Evolutionary conservation across 2,329 filamentous ascomycete species (phyloP), one percentile per base, ranked within the genome.

Genomic region (Claviceps sp.): DNA sequence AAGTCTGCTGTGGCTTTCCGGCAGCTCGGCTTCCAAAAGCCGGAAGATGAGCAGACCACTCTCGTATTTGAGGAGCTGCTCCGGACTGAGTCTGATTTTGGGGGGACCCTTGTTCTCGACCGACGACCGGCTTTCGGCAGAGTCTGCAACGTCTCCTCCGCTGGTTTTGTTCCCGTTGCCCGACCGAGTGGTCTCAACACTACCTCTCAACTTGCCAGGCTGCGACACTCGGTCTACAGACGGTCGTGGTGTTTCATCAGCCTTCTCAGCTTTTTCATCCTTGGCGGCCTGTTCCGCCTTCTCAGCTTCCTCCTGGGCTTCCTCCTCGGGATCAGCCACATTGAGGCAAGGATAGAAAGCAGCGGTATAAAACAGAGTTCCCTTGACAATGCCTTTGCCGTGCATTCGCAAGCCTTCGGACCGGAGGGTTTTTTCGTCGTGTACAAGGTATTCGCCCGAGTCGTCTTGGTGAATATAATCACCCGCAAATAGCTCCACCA

Each of bases 21-120:
- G 79, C 64, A 98, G 78, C 52, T 96, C 85, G 24, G 85, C 89
- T 56, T 97, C 90, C 64, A 96, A 81, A 53, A 98, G 80, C 64
- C 90, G 91, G 77, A 98, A 97, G 52, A 98, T 87, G 56, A 98
- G 76, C 52, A 98, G 78, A 57, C 93, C 93, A 52, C 87, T 93
- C 71, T 97, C 89, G 64, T 96, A 85, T 63, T 86, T 82, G 59
- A 85, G 71, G 19, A 98, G 76, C 64, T 97, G 87, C 55, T 96
- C 85, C 0, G 82, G 80, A 4, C 78, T 82, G 48, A 98, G 78
- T 52, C 76, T 82, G 56, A 96, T 73, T 72, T 94, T 95, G 30
- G 88, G 85, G 14, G 82, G 74, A 41, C 75, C 75, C 59, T 76
- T 78, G 5, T 65, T 68, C 49, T 74, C 66, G 14, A 62, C 56